phyloP scores from a whole-genome alignment of 1,284 basidiomycete genomes.

The Xerocomus subilludens region DNA sequence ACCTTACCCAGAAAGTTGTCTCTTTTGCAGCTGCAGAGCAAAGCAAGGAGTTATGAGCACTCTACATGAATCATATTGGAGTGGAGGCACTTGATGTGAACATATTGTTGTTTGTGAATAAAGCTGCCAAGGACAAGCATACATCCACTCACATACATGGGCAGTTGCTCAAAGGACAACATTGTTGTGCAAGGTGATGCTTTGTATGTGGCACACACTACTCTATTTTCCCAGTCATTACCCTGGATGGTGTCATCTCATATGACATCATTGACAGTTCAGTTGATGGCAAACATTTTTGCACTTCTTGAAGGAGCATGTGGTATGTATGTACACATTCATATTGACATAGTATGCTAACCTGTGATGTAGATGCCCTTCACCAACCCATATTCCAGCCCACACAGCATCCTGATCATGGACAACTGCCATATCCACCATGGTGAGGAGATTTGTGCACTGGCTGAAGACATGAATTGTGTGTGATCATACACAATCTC shows the following conservation, averaged over 20 bases:
- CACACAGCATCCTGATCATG: no score
- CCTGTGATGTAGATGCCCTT: no score
- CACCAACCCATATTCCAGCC: no score
- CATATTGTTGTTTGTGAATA: conserved; percentile 48
- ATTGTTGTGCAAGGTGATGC: neutral
- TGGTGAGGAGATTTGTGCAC: no score
- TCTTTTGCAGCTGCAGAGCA: conserved; percentile 21
- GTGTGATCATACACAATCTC: no score
- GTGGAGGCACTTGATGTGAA: conserved; percentile 33
- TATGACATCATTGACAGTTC: conserved; percentile 42
- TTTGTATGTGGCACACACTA: conserved; percentile 22
- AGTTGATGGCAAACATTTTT: neutral
- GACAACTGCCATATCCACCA: no score
- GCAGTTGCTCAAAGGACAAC: neutral
- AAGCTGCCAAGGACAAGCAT: no score
- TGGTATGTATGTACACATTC: no score
- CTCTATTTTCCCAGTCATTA: conserved; percentile 42
- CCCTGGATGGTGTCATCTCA: conserved; percentile 46
- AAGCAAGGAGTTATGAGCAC: conserved; percentile 38
- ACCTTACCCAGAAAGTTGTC: neutral
- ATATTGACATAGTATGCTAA: no score
- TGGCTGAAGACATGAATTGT: no score
- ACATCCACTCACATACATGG: conserved; percentile 25
- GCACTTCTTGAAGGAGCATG: no score
- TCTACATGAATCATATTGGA: conserved; percentile 47